Conservation (phyloP, 352 stramenopile genomes). For the Pythium periplocum region DNA sequence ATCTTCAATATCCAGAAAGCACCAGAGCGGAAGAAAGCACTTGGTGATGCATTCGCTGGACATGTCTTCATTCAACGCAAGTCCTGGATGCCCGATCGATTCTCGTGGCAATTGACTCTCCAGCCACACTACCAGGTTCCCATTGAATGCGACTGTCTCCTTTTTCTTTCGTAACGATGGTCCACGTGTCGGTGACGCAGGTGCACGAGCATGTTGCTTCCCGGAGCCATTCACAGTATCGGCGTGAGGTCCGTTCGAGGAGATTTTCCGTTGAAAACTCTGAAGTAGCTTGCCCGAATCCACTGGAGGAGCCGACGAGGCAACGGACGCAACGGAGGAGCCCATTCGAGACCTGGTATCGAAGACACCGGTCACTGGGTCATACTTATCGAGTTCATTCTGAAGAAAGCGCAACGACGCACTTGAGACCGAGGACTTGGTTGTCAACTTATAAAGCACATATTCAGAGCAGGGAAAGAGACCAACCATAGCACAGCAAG, state of each 20-base stretch:
- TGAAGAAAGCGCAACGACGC: slow-evolving; percentile 56
- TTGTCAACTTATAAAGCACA: no score
- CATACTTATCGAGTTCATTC: slow-evolving; percentile 59
- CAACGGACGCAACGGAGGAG: slow-evolving; percentile 14
- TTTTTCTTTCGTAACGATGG: background rate
- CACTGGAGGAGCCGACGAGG: slow-evolving; percentile 4
- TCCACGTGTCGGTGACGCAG: background rate
- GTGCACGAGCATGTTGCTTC: slow-evolving; percentile 10
- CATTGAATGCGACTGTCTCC: background rate
- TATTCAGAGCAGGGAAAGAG: no score
- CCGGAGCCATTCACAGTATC: background rate
- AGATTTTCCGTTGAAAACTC: slow-evolving; percentile 6
- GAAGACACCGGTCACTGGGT: slow-evolving; percentile 27
- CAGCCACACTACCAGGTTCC: slow-evolving; percentile 36
- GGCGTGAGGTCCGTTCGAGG: background rate
- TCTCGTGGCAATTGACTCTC: slow-evolving; percentile 38
- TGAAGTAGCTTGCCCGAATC: slow-evolving; percentile 14
- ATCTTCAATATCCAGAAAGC: slow-evolving; percentile 54
- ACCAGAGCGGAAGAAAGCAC: slow-evolving; percentile 68
- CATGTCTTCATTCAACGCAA: slow-evolving; percentile 5
- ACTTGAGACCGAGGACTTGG: slow-evolving; percentile 10
- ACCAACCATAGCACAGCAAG: no score
- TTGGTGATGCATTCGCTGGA: slow-evolving; percentile 25
- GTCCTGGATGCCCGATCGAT: slow-evolving; percentile 35
- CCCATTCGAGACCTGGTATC: slow-evolving; percentile 5